phyloP scores from a whole-genome alignment of 805 yeast species.

The Candida hungchunana region DNA sequence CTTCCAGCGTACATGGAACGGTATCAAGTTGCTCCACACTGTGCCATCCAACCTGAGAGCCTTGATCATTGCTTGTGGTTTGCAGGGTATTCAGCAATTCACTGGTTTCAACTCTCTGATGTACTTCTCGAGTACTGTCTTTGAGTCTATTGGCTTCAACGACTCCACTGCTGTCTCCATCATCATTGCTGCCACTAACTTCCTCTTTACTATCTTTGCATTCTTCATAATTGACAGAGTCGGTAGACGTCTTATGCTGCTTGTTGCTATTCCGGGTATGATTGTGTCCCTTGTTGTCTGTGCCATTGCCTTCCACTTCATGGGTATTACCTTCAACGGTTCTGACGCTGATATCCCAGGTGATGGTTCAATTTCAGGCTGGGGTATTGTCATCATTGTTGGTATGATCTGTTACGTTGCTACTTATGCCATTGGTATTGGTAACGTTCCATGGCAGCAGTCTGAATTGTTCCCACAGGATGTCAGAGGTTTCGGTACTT shows the following conservation, averaged over 20 bases:
- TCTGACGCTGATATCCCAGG: conserved; percentile 36
- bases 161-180: conserved; percentile 94
- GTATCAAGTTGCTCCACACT: conserved; percentile 57
- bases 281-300: conserved; percentile 67
- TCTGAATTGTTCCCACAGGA: conserved; percentile 91
- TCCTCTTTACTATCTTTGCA: conserved; percentile 81
- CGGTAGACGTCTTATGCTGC: conserved; percentile 80
- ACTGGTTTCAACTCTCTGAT: conserved; percentile 94
- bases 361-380: conserved; percentile 48
- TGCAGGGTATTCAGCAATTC: conserved; percentile 95
- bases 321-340: conserved; percentile 56
- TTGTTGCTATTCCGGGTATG: conserved; percentile 86
- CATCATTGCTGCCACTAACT: conserved; percentile 91
- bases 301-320: conserved; percentile 88
- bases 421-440: conserved; percentile 89
- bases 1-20: conserved; percentile 50
- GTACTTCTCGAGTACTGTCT: conserved; percentile 93
- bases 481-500: conserved; percentile 89
- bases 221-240: conserved; percentile 81
- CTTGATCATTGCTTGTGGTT: conserved; percentile 81
- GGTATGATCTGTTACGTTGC: conserved; percentile 88
- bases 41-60: conserved; percentile 85
- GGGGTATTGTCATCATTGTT: conserved; percentile 86
- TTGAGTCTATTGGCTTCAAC: conserved; percentile 83
- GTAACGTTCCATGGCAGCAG: conserved; percentile 98